Percentiles rank a stretch among this genome's conserved stretches.
phyloP scores from a whole-genome alignment of 768 basidiomycete species.

The Hygrophorus pudorinus region DNA sequence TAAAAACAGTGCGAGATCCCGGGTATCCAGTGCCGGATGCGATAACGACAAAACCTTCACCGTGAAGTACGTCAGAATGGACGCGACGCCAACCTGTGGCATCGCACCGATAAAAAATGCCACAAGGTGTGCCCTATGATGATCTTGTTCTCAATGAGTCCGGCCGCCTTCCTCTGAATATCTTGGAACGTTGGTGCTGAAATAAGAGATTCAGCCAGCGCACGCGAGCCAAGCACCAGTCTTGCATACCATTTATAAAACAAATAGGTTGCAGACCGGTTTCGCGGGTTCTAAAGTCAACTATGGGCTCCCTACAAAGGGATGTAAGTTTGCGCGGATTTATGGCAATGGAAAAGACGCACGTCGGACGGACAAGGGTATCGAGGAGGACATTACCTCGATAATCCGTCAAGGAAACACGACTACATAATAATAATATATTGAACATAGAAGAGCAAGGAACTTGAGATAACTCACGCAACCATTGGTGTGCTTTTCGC shows the following conservation, averaged over 20 bases:
- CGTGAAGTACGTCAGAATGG: too few species aligned
- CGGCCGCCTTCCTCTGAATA: conserved; percentile 34
- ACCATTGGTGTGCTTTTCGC: conserved; percentile 36
- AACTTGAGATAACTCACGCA: conserved; percentile 28
- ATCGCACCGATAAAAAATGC: conserved; percentile 38
- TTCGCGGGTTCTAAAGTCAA: conserved; percentile 34
- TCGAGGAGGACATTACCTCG: conserved; percentile 35
- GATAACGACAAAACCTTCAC: conserved; percentile 39
- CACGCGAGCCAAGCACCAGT: too few species aligned
- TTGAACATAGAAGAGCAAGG: not conserved
- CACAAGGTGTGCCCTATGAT: conserved; percentile 48
- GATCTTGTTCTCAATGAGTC: conserved; percentile 35
- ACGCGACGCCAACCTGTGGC: too few species aligned
- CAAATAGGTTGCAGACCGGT: conserved; percentile 35
- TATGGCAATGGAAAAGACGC: conserved; percentile 14
- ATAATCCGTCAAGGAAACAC: conserved; percentile 42
- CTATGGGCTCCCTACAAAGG: conserved; percentile 31
- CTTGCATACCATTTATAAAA: conserved; percentile 12
- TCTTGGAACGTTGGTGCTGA: conserved; percentile 40
- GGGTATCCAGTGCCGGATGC: conserved; percentile 41
- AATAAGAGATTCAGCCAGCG: not conserved
- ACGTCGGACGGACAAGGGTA: conserved; percentile 47
- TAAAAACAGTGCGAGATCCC: conserved; percentile 45
- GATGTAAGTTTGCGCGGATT: too few species aligned
- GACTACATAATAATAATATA: conserved; percentile 20